Percentiles rank a stretch among this genome's conserved stretches.
These are phyloP conservation scores for Tolypocladium endophyticum DNA, from an alignment of 2,329 filamentous ascomycete genomes.

Conservation along the genomic window DNA sequence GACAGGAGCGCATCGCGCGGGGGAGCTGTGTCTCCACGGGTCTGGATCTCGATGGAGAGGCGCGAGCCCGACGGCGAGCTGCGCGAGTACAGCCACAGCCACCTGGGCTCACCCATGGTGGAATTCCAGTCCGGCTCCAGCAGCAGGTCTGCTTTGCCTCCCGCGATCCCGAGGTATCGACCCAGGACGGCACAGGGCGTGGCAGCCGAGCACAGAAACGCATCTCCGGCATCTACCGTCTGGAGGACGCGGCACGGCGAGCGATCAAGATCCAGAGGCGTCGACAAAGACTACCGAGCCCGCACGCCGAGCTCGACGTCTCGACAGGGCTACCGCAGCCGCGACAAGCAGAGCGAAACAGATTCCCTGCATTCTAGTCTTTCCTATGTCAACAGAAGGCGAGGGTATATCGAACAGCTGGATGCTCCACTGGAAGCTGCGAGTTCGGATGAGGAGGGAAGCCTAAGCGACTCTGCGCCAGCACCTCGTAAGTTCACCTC, in stretches of 20 bases:
- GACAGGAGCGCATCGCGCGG: neutral
- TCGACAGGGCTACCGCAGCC: neutral
- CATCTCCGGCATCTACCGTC: neutral
- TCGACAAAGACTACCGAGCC: neutral
- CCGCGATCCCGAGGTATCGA: slow-evolving; percentile 5
- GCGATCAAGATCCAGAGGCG: neutral
- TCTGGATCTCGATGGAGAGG: neutral
- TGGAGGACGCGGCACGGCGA: neutral
- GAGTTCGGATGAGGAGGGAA: neutral
- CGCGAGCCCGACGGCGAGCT: neutral
- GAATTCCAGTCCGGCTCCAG: neutral
- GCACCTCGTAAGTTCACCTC: neutral
- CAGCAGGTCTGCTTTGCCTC: slow-evolving; percentile 4
- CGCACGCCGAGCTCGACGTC: neutral
- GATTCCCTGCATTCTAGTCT: neutral
- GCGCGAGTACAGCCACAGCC: neutral
- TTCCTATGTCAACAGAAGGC: neutral
- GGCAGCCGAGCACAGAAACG: neutral
- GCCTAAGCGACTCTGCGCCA: neutral
- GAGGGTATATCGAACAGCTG: neutral
- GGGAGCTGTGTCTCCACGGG: neutral
- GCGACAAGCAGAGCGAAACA: neutral
- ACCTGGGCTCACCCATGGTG: neutral
- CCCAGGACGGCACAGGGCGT: neutral
- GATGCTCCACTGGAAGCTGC: neutral